These are phyloP conservation scores for Pythium dissimile DNA, from an alignment of 352 stramenopile species.

Conservation along the genomic window DNA sequence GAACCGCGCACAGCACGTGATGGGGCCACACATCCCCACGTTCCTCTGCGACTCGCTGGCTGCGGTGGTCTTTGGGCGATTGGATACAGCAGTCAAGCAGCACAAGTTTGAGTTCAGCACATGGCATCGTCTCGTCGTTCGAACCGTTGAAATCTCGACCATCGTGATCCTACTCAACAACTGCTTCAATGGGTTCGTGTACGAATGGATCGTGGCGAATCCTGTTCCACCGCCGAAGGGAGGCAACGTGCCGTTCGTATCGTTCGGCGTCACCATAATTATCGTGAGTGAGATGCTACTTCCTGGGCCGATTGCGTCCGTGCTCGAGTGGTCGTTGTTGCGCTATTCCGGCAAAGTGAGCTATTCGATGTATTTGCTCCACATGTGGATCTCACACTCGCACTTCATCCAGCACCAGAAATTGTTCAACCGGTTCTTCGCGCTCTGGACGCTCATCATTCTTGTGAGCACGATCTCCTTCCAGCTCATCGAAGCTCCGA, in stretches of 20 bases:
- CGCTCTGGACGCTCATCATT: conserved; percentile 24
- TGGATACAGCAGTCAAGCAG: conserved; percentile 25
- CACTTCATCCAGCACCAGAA: conserved; percentile 17
- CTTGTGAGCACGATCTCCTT: conserved; percentile 36
- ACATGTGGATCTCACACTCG: conserved; percentile 40
- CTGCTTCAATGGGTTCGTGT: conserved; percentile 33
- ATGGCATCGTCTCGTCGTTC: conserved; percentile 15
- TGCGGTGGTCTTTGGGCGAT: conserved; percentile 31
- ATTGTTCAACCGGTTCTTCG: conserved; percentile 36
- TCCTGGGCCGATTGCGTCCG: conserved; percentile 19
- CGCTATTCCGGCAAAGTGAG: conserved; percentile 35
- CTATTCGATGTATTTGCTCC: conserved; percentile 42
- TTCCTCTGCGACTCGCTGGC: conserved; percentile 42
- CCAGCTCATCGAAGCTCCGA: conserved; percentile 42
- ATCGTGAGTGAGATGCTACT: conserved; percentile 39
- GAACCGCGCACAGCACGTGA: background rate
- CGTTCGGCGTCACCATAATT: conserved; percentile 18
- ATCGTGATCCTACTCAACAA: conserved; percentile 32
- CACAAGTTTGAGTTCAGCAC: conserved; percentile 27
- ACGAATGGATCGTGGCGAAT: conserved; percentile 33
- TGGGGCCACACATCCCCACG: conserved; percentile 31
- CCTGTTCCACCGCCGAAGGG: too few species aligned
- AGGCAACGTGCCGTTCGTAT: too few species aligned
- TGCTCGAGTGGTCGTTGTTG: conserved; percentile 33
- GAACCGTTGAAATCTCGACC: conserved; percentile 18